Percentiles rank a stretch among this genome's conserved stretches.
Conservation (phyloP, 345 rosid species). For the Turnera subulata region DNA sequence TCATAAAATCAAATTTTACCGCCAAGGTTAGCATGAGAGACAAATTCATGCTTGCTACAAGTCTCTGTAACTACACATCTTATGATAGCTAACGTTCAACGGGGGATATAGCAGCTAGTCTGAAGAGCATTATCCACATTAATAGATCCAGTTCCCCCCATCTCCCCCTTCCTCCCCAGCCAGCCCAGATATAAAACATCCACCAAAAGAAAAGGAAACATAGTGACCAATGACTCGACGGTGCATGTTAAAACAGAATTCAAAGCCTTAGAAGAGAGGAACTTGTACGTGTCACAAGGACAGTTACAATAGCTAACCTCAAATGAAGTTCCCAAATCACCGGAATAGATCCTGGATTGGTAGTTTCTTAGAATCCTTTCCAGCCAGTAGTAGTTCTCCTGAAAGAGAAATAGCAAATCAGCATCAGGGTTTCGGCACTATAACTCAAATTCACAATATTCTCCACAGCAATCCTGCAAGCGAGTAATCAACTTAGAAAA, state of each 20-base stretch:
- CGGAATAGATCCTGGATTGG: constrained; percentile 75
- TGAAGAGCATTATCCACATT: too few species aligned
- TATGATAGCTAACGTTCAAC: too few species aligned
- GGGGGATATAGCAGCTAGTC: too few species aligned
- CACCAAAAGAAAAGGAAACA: too few species aligned
- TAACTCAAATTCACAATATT: not conserved
- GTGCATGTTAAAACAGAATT: not conserved
- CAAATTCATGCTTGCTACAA: too few species aligned
- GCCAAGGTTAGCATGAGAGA: not conserved
- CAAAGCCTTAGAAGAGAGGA: not conserved
- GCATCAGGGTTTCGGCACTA: not conserved
- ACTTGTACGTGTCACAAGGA: constrained; percentile 9
- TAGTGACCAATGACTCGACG: too few species aligned
- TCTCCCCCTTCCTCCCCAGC: too few species aligned
- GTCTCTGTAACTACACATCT: too few species aligned
- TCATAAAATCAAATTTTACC: constrained; percentile 4
- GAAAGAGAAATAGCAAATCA: constrained; percentile 19
- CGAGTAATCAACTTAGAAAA: not conserved
- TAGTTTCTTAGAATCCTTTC: constrained; percentile 66
- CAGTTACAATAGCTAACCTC: constrained; percentile 41
- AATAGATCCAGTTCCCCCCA: too few species aligned
- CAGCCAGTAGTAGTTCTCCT: constrained; percentile 57
- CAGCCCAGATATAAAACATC: too few species aligned
- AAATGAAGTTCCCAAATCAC: constrained; percentile 51
- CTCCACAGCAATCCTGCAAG: too few species aligned